Conservation (phyloP, 768 basidiomycete species). For the Calocera cornea region DNA sequence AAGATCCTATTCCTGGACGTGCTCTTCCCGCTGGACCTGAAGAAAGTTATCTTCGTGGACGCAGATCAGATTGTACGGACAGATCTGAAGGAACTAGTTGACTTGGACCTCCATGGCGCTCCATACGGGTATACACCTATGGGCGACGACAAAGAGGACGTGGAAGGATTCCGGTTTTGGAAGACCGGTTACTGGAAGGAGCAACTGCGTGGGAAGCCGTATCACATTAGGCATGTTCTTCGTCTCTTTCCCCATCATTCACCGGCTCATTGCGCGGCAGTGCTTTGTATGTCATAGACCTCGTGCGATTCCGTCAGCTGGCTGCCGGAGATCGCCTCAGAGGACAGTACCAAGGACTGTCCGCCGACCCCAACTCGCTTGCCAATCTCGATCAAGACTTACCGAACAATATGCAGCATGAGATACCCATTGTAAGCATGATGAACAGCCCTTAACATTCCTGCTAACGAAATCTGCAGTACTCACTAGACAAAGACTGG, state of each 20-base stretch:
- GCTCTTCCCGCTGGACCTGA: constrained; percentile 95
- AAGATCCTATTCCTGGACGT: constrained; percentile 99
- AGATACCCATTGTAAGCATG: constrained; percentile 77
- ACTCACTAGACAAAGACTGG: constrained; percentile 85
- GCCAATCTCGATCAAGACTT: constrained; percentile 96
- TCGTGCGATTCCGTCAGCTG: constrained; percentile 87
- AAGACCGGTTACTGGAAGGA: constrained; percentile 94
- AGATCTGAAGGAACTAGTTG: constrained; percentile 90
- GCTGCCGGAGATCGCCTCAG: constrained; percentile 63
- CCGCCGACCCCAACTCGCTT: constrained; percentile 85
- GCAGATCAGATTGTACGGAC: constrained; percentile 94
- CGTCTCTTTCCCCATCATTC: neutral
- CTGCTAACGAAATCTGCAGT: constrained; percentile 31
- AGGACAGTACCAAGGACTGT: constrained; percentile 83
- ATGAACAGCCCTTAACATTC: constrained; percentile 5
- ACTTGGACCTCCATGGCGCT: constrained; percentile 79
- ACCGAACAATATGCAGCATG: constrained; percentile 84
- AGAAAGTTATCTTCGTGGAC: constrained; percentile 98
- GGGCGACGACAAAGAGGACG: constrained; percentile 87
- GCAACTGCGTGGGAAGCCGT: constrained; percentile 66
- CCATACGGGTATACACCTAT: constrained; percentile 96
- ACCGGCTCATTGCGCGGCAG: constrained; percentile 29
- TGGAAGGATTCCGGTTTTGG: constrained; percentile 99
- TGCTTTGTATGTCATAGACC: constrained; percentile 90
- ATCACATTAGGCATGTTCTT: constrained; percentile 57